Evolutionary conservation across 2,329 filamentous ascomycete genomes (phyloP).

Genomic region (Chrysosporium queenslandicum): DNA sequence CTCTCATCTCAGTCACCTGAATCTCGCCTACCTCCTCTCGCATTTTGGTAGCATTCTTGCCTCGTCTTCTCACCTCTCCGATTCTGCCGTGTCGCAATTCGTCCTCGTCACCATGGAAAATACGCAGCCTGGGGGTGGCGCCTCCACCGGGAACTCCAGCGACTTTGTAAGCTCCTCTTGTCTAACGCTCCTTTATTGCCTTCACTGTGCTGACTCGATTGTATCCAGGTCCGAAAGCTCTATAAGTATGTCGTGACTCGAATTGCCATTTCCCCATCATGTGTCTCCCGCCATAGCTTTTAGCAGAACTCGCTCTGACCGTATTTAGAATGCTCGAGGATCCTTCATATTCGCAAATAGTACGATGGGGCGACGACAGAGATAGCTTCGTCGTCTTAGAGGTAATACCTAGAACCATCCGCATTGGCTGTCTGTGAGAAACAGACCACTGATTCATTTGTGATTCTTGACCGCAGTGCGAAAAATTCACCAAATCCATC

Average conservation of each 20-base stretch:
- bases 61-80: neutral
- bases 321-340: constrained; percentile 81
- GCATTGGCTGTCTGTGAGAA: neutral
- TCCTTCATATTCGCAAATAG: constrained; percentile 80
- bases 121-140: constrained; percentile 10
- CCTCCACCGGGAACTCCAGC: constrained; percentile 69
- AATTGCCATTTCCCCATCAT: neutral
- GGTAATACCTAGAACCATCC: constrained; percentile 42
- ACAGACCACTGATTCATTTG: neutral
- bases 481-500: constrained; percentile 95
- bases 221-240: constrained; percentile 76
- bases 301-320: neutral
- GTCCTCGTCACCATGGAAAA: constrained; percentile 13
- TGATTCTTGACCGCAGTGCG: constrained; percentile 53
- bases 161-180: constrained; percentile 66
- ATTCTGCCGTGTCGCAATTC: neutral
- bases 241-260: constrained; percentile 64
- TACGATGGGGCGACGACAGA: constrained; percentile 88
- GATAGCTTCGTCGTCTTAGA: constrained; percentile 96
- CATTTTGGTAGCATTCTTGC: neutral
- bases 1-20: neutral
- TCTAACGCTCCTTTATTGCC: constrained; percentile 13
- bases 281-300: neutral
- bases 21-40: neutral
- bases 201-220: constrained; percentile 20